These are phyloP conservation scores for Ganoderma multipileum DNA, from an alignment of 1,284 basidiomycete species.

Conservation along the genomic window DNA sequence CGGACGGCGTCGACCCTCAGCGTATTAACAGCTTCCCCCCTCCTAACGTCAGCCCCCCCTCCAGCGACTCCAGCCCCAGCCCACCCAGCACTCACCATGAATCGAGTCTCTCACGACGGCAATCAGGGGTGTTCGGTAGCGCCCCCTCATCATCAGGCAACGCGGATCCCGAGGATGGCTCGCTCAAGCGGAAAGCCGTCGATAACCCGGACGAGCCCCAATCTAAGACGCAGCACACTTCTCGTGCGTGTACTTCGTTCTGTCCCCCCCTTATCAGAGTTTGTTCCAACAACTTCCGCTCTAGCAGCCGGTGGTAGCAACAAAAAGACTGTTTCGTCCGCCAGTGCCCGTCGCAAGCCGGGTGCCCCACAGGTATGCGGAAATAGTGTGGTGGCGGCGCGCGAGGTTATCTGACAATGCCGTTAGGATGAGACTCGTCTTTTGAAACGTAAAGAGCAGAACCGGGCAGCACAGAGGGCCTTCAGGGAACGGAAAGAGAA, in stretches of 20 bases:
- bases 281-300: slow-evolving; percentile 15
- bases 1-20: slow-evolving; percentile 63
- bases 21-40: slow-evolving; percentile 51
- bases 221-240: slow-evolving; percentile 68
- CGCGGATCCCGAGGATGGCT: slow-evolving; percentile 42
- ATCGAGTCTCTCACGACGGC: slow-evolving; percentile 39
- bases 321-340: slow-evolving; percentile 38
- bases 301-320: slow-evolving; percentile 25
- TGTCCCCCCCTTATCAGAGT: slow-evolving; percentile 1
- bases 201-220: slow-evolving; percentile 62
- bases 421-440: slow-evolving; percentile 73
- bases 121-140: slow-evolving; percentile 41
- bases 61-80: slow-evolving; percentile 73
- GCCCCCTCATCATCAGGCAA: slow-evolving; percentile 10
- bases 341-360: slow-evolving; percentile 49
- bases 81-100: slow-evolving; percentile 57
- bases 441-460: slow-evolving; percentile 86
- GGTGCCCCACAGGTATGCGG: slow-evolving; percentile 42
- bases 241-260: slow-evolving; percentile 23
- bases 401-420: slow-evolving; percentile 5
- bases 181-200: slow-evolving; percentile 78
- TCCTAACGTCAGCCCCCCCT: slow-evolving; percentile 48
- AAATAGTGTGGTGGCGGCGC: not conserved
- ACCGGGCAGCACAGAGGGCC: slow-evolving; percentile 84
- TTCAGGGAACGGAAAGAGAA: slow-evolving; percentile 89